Conservation (phyloP, 2,329 filamentous ascomycete species). For the Cladophialophora bantiana region DNA sequence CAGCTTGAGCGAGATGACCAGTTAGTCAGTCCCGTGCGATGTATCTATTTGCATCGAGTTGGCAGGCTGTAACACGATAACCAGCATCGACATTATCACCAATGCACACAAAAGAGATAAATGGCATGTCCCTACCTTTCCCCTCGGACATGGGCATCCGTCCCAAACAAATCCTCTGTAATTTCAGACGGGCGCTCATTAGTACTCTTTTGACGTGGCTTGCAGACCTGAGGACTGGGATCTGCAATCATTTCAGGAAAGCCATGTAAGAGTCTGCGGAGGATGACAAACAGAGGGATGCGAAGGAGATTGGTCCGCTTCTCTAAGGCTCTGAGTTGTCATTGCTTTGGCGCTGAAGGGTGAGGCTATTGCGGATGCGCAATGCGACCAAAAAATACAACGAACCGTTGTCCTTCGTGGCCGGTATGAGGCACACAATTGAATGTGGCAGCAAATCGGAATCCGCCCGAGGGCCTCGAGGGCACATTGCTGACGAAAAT, state of each 20-base stretch:
- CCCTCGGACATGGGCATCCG: not conserved
- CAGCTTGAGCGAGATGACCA: not conserved
- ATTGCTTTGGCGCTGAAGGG: not conserved
- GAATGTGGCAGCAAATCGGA: slow-evolving; percentile 19
- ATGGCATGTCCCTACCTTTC: not conserved
- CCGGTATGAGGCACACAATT: not conserved
- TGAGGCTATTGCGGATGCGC: slow-evolving; percentile 16
- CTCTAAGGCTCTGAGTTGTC: not conserved
- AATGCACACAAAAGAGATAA: not conserved
- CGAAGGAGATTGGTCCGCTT: slow-evolving; percentile 4
- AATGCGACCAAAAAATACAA: not conserved
- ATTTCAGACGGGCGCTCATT: not conserved
- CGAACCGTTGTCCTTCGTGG: not conserved
- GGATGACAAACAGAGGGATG: slow-evolving; percentile 3
- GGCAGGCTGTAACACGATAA: not conserved
- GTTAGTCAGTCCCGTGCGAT: not conserved
- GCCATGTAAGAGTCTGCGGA: not conserved
- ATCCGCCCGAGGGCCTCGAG: not conserved
- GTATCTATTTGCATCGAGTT: slow-evolving; percentile 1
- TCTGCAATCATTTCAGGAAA: not conserved
- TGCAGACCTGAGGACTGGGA: not conserved
- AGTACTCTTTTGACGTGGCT: not conserved
- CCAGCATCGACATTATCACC: not conserved
- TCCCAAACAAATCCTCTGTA: not conserved
- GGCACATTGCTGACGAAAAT: not conserved